These are phyloP conservation scores for Arbutus unedo DNA, from an alignment of 148 eudicot species.

Conservation along the genomic window DNA sequence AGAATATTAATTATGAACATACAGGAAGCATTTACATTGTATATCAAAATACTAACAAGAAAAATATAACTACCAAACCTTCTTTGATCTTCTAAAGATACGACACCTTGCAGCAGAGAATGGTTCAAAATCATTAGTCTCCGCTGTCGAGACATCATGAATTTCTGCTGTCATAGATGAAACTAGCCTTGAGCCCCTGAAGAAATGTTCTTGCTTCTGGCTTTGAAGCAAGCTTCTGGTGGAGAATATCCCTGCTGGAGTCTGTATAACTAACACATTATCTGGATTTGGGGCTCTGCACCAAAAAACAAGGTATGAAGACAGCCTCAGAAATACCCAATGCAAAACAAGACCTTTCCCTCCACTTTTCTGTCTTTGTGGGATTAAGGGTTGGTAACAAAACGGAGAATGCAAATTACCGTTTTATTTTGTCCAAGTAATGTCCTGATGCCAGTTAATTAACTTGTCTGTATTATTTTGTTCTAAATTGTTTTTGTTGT, in stretches of 20 bases:
- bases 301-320: slow-evolving; percentile 17
- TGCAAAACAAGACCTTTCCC: slow-evolving; percentile 4
- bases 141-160: slow-evolving; percentile 29
- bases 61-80: slow-evolving; percentile 37
- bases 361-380: not conserved
- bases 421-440: not conserved
- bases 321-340: not conserved
- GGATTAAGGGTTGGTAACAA: not conserved
- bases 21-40: not conserved
- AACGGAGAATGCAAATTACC: not conserved
- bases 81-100: slow-evolving; percentile 40
- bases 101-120: slow-evolving; percentile 85
- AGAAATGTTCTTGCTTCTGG: slow-evolving; percentile 43
- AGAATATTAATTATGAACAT: slow-evolving; percentile 2
- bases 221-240: slow-evolving; percentile 52
- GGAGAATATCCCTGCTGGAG: slow-evolving; percentile 69
- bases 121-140: slow-evolving; percentile 37
- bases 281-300: slow-evolving; percentile 70
- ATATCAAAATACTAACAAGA: not conserved
- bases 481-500: too few relatives aligned
- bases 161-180: slow-evolving; percentile 40
- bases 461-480: not conserved
- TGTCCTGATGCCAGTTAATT: not conserved
- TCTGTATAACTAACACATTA: slow-evolving; percentile 62
- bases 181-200: slow-evolving; percentile 59